These are phyloP conservation scores for Cladophialophora yegresii DNA, from an alignment of 2,329 filamentous ascomycete genomes.

Conservation along the genomic window DNA sequence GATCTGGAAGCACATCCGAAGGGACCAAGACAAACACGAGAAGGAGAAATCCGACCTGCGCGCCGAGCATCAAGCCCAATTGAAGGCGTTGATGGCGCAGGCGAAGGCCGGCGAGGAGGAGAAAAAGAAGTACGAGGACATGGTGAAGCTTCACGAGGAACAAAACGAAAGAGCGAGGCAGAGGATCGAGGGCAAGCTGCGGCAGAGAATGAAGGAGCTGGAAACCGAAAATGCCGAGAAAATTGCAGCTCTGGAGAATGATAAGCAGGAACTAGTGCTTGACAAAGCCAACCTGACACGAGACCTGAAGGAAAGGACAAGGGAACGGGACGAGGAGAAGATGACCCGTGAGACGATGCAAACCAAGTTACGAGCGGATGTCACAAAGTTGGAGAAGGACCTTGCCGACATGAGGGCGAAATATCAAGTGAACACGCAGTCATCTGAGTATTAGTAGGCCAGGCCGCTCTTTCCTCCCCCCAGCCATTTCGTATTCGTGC, in stretches of 20 bases:
- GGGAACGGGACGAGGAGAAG: constrained; percentile 1
- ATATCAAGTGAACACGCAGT: constrained; percentile 2
- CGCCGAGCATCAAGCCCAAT: background rate
- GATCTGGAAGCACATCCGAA: background rate
- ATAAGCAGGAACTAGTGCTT: background rate
- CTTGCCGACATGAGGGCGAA: constrained; percentile 7
- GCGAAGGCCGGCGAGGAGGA: constrained; percentile 6
- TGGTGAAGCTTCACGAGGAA: background rate
- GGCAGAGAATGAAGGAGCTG: constrained; percentile 5
- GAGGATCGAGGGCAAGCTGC: background rate
- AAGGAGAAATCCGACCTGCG: constrained; percentile 6
- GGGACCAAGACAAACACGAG: background rate
- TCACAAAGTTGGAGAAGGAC: background rate
- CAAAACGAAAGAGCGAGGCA: background rate
- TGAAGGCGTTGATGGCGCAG: background rate
- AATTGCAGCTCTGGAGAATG: background rate
- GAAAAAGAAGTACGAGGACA: constrained; percentile 7
- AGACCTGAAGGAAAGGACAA: background rate
- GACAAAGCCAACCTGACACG: background rate
- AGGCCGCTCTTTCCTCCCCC: background rate
- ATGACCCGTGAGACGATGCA: background rate
- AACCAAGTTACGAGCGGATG: background rate
- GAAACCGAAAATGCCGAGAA: constrained; percentile 11
- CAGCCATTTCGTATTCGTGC: background rate
- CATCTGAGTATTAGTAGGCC: constrained; percentile 3